Evolutionary conservation across 2,329 filamentous ascomycete species (phyloP), one percentile per base, ranked within the genome.

Genomic region (Penicillium sp.): DNA sequence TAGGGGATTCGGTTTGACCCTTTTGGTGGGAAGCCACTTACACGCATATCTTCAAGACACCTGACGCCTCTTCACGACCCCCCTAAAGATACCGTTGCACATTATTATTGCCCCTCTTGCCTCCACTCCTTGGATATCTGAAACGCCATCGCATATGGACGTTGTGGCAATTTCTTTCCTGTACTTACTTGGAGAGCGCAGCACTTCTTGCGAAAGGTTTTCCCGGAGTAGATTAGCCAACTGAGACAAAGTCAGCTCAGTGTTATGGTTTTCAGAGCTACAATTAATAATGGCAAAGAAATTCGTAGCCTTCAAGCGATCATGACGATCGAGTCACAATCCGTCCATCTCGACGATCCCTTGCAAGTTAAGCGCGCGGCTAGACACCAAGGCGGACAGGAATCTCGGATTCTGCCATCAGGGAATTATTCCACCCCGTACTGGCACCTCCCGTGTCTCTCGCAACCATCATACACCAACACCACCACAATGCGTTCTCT

Each of bases 401-500:
- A 61, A 61, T 63, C 56, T 63, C 47, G 18, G 33, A 61, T 62
- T 63, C 56, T 63, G 58, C 60, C 60, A 44, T 58, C 59, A 62
- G 46, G 58, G 59, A 62, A 61, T 23, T 39, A 13, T 60, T 56
- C 55, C 43, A 41, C 55, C 54, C 55, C 56, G 50, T 56, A 53
- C 56, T 53, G 41, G 41, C 50, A 46, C 21, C 55, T 52, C 30
- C 59, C 59, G 49, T 36, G 42, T 44, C 34, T 49, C 33, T 42
- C 55, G 39, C 57, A 63, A 46, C 52, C 46, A 46, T 61, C 60
- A 59, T 49, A 57, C 33, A 55, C 26, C n/a, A n/a, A 40, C 18
- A 40, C 44, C 52, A 52, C 44, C 58, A 62, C 54, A 52, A 70
- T 70, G 67, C 62, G 62, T 59, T 66, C 73, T 37, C 64, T 68